phyloP scores from a whole-genome alignment of 208 protist genomes.

The Leishmania guyanensis region DNA sequence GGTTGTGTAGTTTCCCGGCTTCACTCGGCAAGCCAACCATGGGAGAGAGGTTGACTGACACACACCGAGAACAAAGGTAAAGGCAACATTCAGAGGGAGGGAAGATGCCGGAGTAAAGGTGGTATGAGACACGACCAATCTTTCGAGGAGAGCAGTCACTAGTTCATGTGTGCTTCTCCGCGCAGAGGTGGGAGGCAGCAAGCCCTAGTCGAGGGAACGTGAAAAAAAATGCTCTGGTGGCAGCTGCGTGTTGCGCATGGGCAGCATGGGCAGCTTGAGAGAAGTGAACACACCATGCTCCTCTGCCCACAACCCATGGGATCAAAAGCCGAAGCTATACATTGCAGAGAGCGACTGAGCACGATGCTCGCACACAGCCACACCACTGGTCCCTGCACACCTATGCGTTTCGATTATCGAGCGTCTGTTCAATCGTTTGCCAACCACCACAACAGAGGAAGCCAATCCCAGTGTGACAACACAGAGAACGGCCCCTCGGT shows the following conservation, averaged over 20 bases:
- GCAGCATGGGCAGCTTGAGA: not conserved
- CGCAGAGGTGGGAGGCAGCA: not conserved
- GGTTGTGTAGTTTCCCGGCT: not conserved
- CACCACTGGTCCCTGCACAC: not conserved
- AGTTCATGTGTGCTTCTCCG: not conserved
- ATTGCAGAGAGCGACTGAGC: not conserved
- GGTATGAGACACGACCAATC: not conserved
- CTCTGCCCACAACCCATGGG: not conserved
- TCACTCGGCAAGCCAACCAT: not conserved
- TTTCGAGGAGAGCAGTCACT: not conserved
- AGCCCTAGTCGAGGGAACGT: not conserved
- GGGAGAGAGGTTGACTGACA: not conserved
- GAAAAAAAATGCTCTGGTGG: not conserved
- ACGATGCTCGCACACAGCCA: not conserved
- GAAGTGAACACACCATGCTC: not conserved
- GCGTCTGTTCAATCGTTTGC: not conserved
- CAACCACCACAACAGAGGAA: not conserved
- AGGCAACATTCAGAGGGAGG: not conserved
- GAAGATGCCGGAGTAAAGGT: not conserved
- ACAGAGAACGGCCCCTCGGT: not conserved
- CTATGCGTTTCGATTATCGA: not conserved
- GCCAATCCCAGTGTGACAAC: not conserved
- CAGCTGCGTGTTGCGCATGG: not conserved
- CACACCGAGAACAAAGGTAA: not conserved
- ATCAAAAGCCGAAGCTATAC: too few species aligned